phyloP scores from a whole-genome alignment of 2,329 filamentous ascomycete genomes.

The Botrytis galanthina region DNA sequence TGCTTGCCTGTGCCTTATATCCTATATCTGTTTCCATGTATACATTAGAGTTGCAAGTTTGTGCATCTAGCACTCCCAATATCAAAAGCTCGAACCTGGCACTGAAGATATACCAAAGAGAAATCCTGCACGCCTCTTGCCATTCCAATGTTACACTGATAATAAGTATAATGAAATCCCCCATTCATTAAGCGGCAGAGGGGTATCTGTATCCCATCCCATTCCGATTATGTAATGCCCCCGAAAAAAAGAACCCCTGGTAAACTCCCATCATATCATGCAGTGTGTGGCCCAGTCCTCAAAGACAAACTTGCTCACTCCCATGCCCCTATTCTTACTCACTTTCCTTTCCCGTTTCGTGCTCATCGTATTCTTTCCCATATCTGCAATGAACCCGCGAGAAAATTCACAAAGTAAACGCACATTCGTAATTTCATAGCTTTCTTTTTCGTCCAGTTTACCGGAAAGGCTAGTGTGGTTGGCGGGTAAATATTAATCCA shows the following conservation, averaged over 20 bases:
- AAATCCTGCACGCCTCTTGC: conserved; percentile 10
- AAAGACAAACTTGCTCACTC: neutral
- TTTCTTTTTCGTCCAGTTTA: neutral
- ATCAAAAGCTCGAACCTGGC: neutral
- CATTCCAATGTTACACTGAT: conserved; percentile 11
- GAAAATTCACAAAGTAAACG: neutral
- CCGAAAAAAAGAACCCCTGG: neutral
- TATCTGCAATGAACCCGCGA: neutral
- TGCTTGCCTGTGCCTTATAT: neutral
- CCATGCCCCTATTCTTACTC: neutral
- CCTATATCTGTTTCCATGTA: neutral
- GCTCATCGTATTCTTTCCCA: neutral
- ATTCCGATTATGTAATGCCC: conserved; percentile 9
- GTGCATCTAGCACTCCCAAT: neutral
- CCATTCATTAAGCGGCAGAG: conserved; percentile 3
- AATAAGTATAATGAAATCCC: neutral
- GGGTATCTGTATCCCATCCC: conserved; percentile 12
- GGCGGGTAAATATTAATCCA: conserved; percentile 13
- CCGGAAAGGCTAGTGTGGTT: neutral
- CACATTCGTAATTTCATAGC: conserved; percentile 15
- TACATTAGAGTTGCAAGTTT: neutral
- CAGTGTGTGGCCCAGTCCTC: neutral
- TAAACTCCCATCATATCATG: conserved; percentile 11
- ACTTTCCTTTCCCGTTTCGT: neutral
- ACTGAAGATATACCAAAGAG: neutral